Evolutionary conservation across 139 green algal genomes (phyloP).

Genomic region (Ettlia oleoabundans): DNA sequence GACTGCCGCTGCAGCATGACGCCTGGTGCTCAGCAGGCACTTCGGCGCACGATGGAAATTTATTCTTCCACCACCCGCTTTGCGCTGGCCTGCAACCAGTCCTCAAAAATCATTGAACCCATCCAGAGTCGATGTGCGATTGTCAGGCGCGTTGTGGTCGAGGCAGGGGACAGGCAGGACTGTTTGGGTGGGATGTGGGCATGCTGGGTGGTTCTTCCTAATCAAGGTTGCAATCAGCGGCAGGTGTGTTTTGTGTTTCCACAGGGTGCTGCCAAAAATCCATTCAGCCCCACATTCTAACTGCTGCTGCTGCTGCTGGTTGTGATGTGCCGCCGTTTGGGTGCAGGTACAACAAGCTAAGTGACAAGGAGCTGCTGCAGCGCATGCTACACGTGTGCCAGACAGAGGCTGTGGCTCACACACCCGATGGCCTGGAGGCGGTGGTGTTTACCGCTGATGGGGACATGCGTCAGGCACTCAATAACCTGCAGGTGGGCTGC

Average conservation of each 20-base stretch:
- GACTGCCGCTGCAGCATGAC: slow-evolving; percentile 96
- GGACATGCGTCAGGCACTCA: slow-evolving; percentile 99
- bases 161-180: no score
- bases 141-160: slow-evolving; percentile 79
- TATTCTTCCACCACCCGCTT: slow-evolving; percentile 96
- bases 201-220: no score
- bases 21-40: slow-evolving; percentile 92
- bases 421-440: slow-evolving; percentile 90
- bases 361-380: slow-evolving; percentile 87
- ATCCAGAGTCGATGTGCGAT: slow-evolving; percentile 99
- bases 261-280: no score
- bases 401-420: slow-evolving; percentile 68
- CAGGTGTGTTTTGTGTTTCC: no score
- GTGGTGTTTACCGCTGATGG: slow-evolving; percentile 99
- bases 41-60: slow-evolving; percentile 99
- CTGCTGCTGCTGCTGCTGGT: neutral
- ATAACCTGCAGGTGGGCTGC: slow-evolving; percentile 73
- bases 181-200: no score
- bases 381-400: slow-evolving; percentile 80
- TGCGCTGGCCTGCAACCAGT: slow-evolving; percentile 96
- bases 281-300: no score
- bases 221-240: no score
- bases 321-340: no score
- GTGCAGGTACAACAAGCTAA: slow-evolving; percentile 68
- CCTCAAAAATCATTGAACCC: slow-evolving; percentile 97